These are phyloP conservation scores for Teratosphaeria zuluensis DNA, from an alignment of 2,329 filamentous ascomycete species.

Conservation along the genomic window DNA sequence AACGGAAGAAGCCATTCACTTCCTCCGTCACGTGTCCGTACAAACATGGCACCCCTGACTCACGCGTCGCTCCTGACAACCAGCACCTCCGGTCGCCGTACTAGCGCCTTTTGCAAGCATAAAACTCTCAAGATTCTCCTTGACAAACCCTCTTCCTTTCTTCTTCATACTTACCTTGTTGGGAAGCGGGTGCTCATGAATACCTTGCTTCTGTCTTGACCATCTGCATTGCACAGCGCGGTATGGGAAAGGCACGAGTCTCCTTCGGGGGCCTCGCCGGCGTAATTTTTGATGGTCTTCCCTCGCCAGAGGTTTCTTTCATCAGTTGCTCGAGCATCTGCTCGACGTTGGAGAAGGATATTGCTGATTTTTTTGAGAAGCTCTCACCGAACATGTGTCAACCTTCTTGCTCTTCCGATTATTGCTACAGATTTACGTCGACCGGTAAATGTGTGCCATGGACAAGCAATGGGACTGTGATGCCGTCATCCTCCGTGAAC, in stretches of 20 bases:
- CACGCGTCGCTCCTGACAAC: too few species aligned
- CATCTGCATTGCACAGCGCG: background rate
- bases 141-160: background rate
- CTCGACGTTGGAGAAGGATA: background rate
- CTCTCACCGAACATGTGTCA: too few species aligned
- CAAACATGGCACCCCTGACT: too few species aligned
- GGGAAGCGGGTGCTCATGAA: background rate
- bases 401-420: too few species aligned
- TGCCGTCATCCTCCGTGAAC: too few species aligned
- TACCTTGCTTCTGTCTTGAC: background rate
- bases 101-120: background rate
- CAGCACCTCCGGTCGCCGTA: too few species aligned
- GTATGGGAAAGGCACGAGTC: constrained; percentile 1
- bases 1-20: too few species aligned
- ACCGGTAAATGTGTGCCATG: too few species aligned
- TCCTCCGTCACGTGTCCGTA: too few species aligned
- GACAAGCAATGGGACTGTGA: too few species aligned
- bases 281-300: constrained; percentile 4
- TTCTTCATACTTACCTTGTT: background rate
- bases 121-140: too few species aligned
- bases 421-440: too few species aligned
- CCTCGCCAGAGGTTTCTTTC: constrained; percentile 1
- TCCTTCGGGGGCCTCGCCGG: constrained; percentile 3
- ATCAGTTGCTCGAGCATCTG: constrained; percentile 1
- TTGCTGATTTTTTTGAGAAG: background rate